Conservation (phyloP, 2,329 filamentous ascomycete species). For the Ceratocystis destructans region DNA sequence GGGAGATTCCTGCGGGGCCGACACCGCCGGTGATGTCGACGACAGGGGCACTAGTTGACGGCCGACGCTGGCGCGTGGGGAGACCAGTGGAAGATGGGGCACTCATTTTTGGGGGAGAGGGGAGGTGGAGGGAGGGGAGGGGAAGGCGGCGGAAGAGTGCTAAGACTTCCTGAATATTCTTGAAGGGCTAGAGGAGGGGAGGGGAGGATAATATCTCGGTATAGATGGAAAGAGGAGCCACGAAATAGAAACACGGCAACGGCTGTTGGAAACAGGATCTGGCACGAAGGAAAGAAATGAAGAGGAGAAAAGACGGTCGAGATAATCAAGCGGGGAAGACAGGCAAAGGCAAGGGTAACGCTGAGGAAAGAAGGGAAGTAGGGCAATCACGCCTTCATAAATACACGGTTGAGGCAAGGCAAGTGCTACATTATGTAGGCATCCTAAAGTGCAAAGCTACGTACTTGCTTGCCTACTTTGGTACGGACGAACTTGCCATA, state of each 20-base stretch:
- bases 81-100: slow-evolving; percentile 23
- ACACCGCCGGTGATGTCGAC: slow-evolving; percentile 76
- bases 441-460: neutral
- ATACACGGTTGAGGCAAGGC: neutral
- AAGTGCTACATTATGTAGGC: neutral
- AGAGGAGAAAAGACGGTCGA: neutral
- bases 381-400: neutral
- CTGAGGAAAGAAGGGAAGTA: neutral
- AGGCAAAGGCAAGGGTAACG: neutral
- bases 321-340: neutral
- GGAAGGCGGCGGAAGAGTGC: neutral
- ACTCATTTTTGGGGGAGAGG: slow-evolving; percentile 17
- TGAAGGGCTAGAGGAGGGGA: neutral
- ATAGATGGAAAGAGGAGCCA: neutral
- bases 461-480: no score
- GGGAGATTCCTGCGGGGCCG: slow-evolving; percentile 66
- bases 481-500: no score
- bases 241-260: neutral
- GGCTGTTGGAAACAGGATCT: neutral
- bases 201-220: neutral
- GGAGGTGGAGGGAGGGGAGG: neutral
- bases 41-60: slow-evolving; percentile 69
- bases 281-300: neutral
- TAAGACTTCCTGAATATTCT: no score
- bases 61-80: slow-evolving; percentile 61